These are phyloP conservation scores for Gnaphalium uliginosum DNA, from an alignment of 129 eudicot genomes.

Conservation along the genomic window DNA sequence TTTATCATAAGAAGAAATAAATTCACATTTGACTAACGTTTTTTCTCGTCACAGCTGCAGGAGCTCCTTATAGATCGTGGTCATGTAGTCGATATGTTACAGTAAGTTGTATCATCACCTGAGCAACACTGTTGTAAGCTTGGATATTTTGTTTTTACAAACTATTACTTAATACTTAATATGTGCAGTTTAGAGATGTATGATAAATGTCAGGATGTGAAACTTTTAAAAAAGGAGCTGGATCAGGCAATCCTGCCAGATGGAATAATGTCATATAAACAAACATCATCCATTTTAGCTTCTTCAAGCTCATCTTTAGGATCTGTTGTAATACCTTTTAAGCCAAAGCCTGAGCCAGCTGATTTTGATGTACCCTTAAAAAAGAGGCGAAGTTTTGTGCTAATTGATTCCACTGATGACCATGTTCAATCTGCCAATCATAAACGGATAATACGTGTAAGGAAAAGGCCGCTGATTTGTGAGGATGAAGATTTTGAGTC, in stretches of 20 bases:
- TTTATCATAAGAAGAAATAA: neutral
- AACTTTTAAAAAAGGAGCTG: conserved; percentile 50
- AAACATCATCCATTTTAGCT: conserved; percentile 36
- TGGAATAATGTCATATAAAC: conserved; percentile 39
- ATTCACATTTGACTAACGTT: neutral
- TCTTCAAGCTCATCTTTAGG: conserved; percentile 48
- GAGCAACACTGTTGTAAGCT: conserved; percentile 36
- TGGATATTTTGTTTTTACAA: neutral
- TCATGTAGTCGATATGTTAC: conserved; percentile 42
- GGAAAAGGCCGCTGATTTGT: neutral
- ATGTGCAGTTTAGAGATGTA: conserved; percentile 72
- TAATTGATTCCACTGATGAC: conserved; percentile 9
- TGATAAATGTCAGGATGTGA: conserved; percentile 69
- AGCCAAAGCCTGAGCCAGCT: neutral
- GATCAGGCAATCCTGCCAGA: conserved; percentile 43
- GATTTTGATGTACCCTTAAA: neutral
- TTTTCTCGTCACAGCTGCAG: conserved; percentile 48
- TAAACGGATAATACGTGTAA: neutral
- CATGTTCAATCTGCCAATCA: neutral
- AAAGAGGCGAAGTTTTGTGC: neutral
- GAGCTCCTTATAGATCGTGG: conserved; percentile 68
- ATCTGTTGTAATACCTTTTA: neutral
- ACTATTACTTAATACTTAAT: neutral
- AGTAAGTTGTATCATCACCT: conserved; percentile 9
- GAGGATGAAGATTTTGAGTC: neutral